Evolutionary conservation across 441 rosid genomes (phyloP).

Genomic region (Adansonia grandidieri): DNA sequence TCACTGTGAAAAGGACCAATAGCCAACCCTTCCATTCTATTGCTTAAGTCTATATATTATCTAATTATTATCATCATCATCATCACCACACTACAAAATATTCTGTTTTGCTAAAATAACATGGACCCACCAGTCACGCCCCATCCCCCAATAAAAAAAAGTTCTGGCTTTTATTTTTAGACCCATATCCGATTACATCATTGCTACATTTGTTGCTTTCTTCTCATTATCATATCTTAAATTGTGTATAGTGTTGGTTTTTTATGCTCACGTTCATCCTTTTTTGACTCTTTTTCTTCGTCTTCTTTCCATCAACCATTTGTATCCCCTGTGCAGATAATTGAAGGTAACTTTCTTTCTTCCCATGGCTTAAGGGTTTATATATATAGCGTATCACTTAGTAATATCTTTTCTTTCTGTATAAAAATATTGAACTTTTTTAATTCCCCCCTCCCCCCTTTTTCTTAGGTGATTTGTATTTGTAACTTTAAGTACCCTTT

Average conservation of each 20-base stretch:
- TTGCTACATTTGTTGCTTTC: not conserved
- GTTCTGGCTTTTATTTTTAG: not conserved
- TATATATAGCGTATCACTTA: not conserved
- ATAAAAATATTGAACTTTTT: not conserved
- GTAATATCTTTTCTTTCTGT: not conserved
- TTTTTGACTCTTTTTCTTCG: not conserved
- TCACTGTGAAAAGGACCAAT: constrained; percentile 44
- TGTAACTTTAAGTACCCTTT: not conserved
- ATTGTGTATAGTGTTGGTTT: not conserved
- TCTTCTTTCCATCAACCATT: not conserved
- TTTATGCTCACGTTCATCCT: not conserved
- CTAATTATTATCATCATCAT: not conserved
- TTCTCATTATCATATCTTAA: not conserved
- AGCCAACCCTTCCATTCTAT: constrained; percentile 38
- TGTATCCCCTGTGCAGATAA: constrained; percentile 1
- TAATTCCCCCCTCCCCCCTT: not conserved
- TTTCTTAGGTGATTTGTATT: not conserved
- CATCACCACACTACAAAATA: not conserved
- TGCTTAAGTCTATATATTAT: constrained; percentile 27
- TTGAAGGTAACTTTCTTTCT: not conserved
- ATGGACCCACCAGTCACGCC: constrained; percentile 33
- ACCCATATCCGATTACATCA: constrained; percentile 6
- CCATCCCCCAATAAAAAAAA: not conserved
- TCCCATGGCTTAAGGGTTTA: not conserved
- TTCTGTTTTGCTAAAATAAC: constrained; percentile 26